Conservation (phyloP, 73 alveolate genomes). For the Paramecium sexaurelia region DNA sequence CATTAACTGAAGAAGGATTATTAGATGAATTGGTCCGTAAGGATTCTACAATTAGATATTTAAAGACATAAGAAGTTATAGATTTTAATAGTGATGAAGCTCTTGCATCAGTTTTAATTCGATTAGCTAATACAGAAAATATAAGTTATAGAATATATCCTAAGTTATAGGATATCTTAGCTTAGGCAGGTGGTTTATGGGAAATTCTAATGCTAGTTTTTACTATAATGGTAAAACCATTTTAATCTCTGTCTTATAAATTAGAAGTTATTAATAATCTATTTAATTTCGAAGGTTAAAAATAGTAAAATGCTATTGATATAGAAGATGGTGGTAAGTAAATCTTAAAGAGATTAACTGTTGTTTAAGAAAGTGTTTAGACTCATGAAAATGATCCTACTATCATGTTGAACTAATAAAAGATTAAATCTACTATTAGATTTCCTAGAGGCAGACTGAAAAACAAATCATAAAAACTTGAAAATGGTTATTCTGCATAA, state of each 20-base stretch:
- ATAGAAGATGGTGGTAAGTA: neutral
- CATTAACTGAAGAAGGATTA: conserved; percentile 4
- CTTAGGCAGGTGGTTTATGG: conserved; percentile 52
- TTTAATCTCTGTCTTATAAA: neutral
- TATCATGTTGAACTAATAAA: neutral
- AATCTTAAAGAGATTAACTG: neutral
- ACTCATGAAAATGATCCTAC: neutral
- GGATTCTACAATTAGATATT: neutral
- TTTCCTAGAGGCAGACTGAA: conserved; percentile 25
- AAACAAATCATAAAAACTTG: neutral
- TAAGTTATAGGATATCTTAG: neutral
- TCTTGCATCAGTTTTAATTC: neutral
- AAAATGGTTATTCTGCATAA: neutral
- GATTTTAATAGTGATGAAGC: conserved; percentile 35
- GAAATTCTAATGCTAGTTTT: neutral
- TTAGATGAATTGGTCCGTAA: neutral
- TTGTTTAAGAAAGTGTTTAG: neutral
- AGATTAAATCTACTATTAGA: neutral
- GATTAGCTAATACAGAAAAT: neutral
- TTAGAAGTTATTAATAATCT: conserved; percentile 7
- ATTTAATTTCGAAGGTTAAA: conserved; percentile 26
- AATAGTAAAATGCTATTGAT: neutral
- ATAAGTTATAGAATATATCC: conserved; percentile 6
- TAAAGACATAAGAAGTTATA: neutral
- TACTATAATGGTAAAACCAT: neutral